Base-by-base conservation (phyloP, 768 basidiomycete species). In the Mrakia blollopis region DNA sequence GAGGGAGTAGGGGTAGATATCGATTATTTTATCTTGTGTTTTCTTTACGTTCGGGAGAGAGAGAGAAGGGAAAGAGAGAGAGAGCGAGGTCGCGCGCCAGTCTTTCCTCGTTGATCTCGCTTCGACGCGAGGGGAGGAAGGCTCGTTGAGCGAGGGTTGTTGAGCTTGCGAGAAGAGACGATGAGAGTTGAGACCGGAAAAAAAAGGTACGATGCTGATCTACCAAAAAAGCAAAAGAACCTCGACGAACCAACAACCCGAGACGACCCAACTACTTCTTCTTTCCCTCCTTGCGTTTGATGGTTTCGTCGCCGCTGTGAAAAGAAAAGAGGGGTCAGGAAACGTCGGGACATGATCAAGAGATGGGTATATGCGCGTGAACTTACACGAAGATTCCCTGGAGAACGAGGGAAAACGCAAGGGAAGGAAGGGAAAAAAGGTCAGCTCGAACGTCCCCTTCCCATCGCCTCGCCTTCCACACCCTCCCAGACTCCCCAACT, bases 261-360 rank as follows among this genome's bases (percentile, higher is more conserved):
- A 50, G 25, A n/a, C 57, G 57, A 57, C 13, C 25, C 57, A n/a
- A 25, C 63, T 68, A 78, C 87, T 92, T 97, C 86, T 97, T 97
- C 89, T 96, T 98, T 87, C 94, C 90, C 79, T 89, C 89, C 85
- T 92, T 97, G 79, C 97, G 90, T 82, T 91, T 89, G 81, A 98
- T 91, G 72, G 90, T 91, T 84, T 99, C 96, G 81, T 89, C 88
- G n/a, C 92, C 94, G 73, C 92, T 98, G 71, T 62, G 11, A 23
- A 30, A 41, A 13, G 41, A 39, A 70, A n/a, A 16, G 30, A 35
- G 50, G 54, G 65, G 1, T 61, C 37, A 44, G 25, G 30, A 76
- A 41, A 69, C 65, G 75, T 35, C 30, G 28, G 14, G 21, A 28
- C 32, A 28, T 11, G 35, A 7, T 1, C 3, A 44, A 62, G 25